Evolutionary conservation across 805 yeast genomes (phyloP), one percentile per base, ranked within the genome.

Genomic region (Yarrowia deformans): DNA sequence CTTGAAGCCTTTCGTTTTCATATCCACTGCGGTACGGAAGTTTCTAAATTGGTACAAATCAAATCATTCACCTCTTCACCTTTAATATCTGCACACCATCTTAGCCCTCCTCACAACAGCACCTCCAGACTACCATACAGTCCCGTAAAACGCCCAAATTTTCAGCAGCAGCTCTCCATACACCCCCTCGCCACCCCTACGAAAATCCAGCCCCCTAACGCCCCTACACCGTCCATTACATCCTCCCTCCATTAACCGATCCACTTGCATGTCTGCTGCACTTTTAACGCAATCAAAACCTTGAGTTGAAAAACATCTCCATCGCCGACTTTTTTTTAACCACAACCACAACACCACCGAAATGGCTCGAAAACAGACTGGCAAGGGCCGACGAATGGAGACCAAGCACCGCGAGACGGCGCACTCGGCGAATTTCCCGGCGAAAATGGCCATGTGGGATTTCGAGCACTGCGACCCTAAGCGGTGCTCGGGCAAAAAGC

Each of bases 391-490:
- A 12, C 67, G 70, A 8, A 43, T 58, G 48, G 71, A 72, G 39
- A 45, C 70, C 42, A 55, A 52, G 70, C 69, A 63, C 40, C 58
- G 70, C 23, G 71, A 68, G 16, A 37, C 46, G 23, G 67, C 52
- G 5, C 32, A 72, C 13, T 71, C 69, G 49, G 55, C 74, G 0
- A 75, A 84, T 64, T 90, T 91, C 75, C 97, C 97, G 0, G 89
- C 90, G 42, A 93, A 91, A 75, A 78, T 93, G 71, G 98, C 97
- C 18, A 94, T 94, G 99, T 94, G 99, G 83, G 99, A 95, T 78
- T 95, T 95, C 76, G 97, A 93, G 73, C 99, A 95, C 77, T 95
- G 99, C 81, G 99, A 95, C 79, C 99, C 99, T 0, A 95, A 95
- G 76, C 84, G 98, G 76, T 95, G 99, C 77, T 89, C 96, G 72